Conservation (phyloP, 2,329 filamentous ascomycete genomes). For the Tolypocladium amazonense region DNA sequence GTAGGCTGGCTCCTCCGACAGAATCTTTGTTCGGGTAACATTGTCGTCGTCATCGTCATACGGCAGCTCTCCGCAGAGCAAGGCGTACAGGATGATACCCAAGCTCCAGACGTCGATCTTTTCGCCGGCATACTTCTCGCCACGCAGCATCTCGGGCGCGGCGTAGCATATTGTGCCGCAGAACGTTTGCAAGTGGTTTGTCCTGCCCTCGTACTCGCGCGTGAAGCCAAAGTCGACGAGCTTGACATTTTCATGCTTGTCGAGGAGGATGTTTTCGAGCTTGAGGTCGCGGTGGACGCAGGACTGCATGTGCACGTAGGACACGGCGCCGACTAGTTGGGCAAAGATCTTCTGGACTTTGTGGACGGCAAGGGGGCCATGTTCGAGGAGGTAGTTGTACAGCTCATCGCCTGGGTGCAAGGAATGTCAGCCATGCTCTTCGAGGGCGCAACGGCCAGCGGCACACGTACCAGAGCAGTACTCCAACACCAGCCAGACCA, state of each 20-base stretch:
- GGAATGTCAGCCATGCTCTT: conserved; percentile 12
- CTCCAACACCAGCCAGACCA: conserved; percentile 95
- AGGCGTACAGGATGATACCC: conserved; percentile 73
- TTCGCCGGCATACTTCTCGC: conserved; percentile 94
- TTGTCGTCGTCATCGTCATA: conserved; percentile 95
- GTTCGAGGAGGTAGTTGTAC: conserved; percentile 85
- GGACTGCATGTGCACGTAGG: conserved; percentile 88
- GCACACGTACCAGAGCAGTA: conserved; percentile 73
- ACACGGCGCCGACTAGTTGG: conserved; percentile 87
- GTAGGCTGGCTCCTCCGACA: conserved; percentile 76
- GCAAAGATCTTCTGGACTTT: conserved; percentile 96
- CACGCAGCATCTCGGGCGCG: conserved; percentile 95
- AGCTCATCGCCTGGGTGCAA: conserved; percentile 68
- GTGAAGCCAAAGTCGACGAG: conserved; percentile 97
- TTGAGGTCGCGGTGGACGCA: conserved; percentile 97
- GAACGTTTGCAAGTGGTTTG: conserved; percentile 92
- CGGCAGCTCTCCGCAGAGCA: conserved; percentile 76
- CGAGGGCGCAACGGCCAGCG: no score
- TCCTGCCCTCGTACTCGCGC: conserved; percentile 88
- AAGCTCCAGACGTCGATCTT: conserved; percentile 97
- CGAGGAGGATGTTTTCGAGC: conserved; percentile 79
- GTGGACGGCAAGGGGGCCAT: conserved; percentile 71
- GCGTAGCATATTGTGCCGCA: conserved; percentile 97
- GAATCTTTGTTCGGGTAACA: conserved; percentile 72
- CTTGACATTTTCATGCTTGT: conserved; percentile 96